A percentile compares a stretch with the other conserved stretches of the same genome.
Evolutionary conservation across 2,329 filamentous ascomycete species (phyloP).

Genomic region (Paraconiothyrium brasiliense): DNA sequence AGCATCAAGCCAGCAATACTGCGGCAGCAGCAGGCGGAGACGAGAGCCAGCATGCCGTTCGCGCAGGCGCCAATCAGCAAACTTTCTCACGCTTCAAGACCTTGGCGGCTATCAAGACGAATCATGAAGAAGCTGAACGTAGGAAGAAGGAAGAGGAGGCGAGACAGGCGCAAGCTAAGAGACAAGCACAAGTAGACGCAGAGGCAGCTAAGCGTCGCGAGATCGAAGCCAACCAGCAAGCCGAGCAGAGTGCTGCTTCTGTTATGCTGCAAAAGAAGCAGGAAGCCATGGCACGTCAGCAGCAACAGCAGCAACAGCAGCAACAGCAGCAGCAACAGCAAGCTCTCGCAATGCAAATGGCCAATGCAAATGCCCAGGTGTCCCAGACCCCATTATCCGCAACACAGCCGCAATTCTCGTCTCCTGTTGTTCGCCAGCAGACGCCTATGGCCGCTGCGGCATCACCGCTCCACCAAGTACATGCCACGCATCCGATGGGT

Average conservation of each 20-base stretch:
- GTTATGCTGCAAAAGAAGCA: conserved; percentile 36
- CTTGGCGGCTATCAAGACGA: conserved; percentile 82
- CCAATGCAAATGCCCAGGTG: conserved; percentile 32
- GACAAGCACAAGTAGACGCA: conserved; percentile 50
- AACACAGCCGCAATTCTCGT: conserved; percentile 70
- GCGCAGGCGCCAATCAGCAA: conserved; percentile 80
- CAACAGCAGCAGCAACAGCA: conserved; percentile 62
- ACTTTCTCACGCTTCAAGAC: conserved; percentile 93
- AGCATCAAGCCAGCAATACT: conserved; percentile 72
- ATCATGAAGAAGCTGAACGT: conserved; percentile 76
- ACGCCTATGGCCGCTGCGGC: conserved; percentile 57
- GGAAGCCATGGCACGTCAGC: conserved; percentile 50
- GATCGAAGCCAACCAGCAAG: conserved; percentile 41
- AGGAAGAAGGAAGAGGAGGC: conserved; percentile 61
- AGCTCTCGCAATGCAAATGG: conserved; percentile 39
- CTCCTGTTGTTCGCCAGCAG: conserved; percentile 64
- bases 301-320: conserved; percentile 60
- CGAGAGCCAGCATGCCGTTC: conserved; percentile 65
- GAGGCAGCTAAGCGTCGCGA: conserved; percentile 47
- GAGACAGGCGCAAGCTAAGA: conserved; percentile 46
- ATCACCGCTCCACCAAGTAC: conserved; percentile 51
- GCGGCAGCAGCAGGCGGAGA: conserved; percentile 69
- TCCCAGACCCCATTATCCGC: conserved; percentile 60
- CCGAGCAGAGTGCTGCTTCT: conserved; percentile 29
- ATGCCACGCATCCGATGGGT: conserved; percentile 48